phyloP scores from a whole-genome alignment of 2,329 filamentous ascomycete species.

The Aspergillus sp. region DNA sequence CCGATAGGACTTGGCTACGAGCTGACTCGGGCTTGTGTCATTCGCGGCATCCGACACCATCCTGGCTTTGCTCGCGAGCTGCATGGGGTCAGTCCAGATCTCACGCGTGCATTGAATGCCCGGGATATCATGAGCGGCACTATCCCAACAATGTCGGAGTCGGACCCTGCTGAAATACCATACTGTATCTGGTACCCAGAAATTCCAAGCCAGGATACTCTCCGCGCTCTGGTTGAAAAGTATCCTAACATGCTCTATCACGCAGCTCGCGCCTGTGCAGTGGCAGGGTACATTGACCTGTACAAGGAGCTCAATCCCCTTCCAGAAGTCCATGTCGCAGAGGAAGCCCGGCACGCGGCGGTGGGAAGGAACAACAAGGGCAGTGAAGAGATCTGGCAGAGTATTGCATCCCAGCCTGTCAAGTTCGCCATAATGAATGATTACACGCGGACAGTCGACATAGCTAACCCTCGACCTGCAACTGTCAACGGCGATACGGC shows the following conservation, averaged over 20 bases:
- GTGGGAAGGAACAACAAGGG: slow-evolving; percentile 5
- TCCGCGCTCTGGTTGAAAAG: slow-evolving; percentile 29
- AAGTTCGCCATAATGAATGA: slow-evolving; percentile 21
- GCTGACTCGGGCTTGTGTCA: too few relatives aligned
- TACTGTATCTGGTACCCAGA: slow-evolving; percentile 28
- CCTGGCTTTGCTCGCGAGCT: neutral
- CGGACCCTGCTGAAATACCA: neutral
- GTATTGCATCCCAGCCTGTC: slow-evolving; percentile 10
- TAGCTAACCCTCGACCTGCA: slow-evolving; percentile 6
- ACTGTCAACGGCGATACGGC: slow-evolving; percentile 16
- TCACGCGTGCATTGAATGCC: slow-evolving; percentile 2
- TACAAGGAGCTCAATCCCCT: slow-evolving; percentile 20
- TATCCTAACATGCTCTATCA: slow-evolving; percentile 32
- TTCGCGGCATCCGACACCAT: neutral
- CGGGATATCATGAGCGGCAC: slow-evolving; percentile 4
- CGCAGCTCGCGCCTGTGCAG: slow-evolving; percentile 22
- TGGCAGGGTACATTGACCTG: slow-evolving; percentile 17
- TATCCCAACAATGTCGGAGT: neutral
- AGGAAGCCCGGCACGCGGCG: slow-evolving; percentile 12
- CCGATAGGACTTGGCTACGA: too few relatives aligned
- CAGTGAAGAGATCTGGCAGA: slow-evolving; percentile 14
- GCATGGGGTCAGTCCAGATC: neutral
- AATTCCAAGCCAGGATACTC: slow-evolving; percentile 37
- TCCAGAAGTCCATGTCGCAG: slow-evolving; percentile 20
- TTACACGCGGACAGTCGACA: slow-evolving; percentile 14